Evolutionary conservation across 345 rosid species (phyloP).

Genomic region (Abelmoschus esculentus): DNA sequence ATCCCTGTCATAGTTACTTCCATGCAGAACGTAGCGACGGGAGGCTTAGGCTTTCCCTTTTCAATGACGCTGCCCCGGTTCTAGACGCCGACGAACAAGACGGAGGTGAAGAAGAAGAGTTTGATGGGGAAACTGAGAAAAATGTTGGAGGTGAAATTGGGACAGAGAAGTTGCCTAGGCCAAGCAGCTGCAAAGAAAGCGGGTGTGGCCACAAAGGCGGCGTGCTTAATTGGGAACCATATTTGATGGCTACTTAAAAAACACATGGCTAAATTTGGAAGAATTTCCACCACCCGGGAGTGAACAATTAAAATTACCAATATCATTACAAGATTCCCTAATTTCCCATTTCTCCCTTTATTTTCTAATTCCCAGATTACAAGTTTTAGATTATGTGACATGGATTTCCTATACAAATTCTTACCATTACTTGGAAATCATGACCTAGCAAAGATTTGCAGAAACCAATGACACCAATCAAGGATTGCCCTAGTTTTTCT

Average conservation of each 20-base stretch:
- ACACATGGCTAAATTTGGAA: neutral
- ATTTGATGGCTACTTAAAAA: constrained; percentile 44
- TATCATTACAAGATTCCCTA: neutral
- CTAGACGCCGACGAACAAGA: constrained; percentile 4
- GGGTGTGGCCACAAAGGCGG: constrained; percentile 35
- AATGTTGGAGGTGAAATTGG: constrained; percentile 29
- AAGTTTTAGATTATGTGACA: constrained; percentile 8
- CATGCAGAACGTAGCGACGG: constrained; percentile 62
- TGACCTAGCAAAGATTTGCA: too few relatives aligned
- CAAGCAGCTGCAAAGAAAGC: constrained; percentile 47
- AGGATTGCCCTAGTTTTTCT: neutral
- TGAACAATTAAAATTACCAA: too few relatives aligned
- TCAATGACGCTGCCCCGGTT: neutral
- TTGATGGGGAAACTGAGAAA: constrained; percentile 13
- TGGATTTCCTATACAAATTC: too few relatives aligned
- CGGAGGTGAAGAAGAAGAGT: constrained; percentile 12
- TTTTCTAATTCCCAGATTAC: too few relatives aligned
- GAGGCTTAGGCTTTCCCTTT: constrained; percentile 51
- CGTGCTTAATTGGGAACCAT: constrained; percentile 41
- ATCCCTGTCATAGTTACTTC: constrained; percentile 29
- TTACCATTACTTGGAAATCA: too few relatives aligned
- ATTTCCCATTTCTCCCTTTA: neutral
- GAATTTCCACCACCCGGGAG: too few relatives aligned
- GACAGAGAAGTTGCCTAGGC: constrained; percentile 23
- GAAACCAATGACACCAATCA: too few relatives aligned